Evolutionary conservation across 1,284 basidiomycete species (phyloP).

Genomic region (Moniliella sp.): DNA sequence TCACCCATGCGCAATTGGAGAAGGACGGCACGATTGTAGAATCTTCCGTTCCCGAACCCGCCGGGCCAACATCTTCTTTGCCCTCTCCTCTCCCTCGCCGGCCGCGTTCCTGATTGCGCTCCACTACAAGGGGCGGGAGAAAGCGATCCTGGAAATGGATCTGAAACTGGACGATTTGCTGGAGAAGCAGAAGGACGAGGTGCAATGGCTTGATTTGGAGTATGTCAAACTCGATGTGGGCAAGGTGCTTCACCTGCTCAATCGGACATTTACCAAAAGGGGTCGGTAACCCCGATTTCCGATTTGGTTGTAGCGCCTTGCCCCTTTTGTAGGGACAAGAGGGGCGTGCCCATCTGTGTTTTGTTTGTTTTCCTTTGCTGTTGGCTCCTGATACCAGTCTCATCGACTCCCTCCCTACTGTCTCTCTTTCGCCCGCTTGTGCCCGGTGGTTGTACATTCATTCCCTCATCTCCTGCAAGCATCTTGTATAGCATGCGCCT

Average conservation of each 20-base stretch:
- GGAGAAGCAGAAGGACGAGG: conserved; percentile 96
- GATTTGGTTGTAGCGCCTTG: too few relatives aligned
- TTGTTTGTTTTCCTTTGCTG: too few relatives aligned
- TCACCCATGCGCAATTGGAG: conserved; percentile 89
- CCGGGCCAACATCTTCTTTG: conserved; percentile 92
- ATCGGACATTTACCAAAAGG: conserved; percentile 33
- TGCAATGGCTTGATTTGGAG: conserved; percentile 78
- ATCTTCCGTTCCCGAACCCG: conserved; percentile 70
- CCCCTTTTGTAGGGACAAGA: too few relatives aligned
- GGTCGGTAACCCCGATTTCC: too few relatives aligned
- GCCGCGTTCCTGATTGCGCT: conserved; percentile 96
- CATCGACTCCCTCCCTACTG: too few relatives aligned
- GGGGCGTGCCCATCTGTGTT: too few relatives aligned
- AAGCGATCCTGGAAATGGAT: conserved; percentile 98
- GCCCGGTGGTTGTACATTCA: too few relatives aligned
- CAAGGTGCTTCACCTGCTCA: conserved; percentile 59
- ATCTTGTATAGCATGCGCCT: too few relatives aligned
- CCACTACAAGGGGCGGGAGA: conserved; percentile 95
- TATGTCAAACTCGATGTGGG: conserved; percentile 92
- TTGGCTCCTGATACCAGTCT: too few relatives aligned
- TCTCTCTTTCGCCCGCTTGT: too few relatives aligned
- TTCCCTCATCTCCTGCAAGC: too few relatives aligned
- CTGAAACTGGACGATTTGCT: conserved; percentile 93
- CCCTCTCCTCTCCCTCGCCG: conserved; percentile 87
- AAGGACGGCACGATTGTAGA: conserved; percentile 97